Base-by-base conservation (phyloP, 148 eudicot species). In the Rhododendron ferrugineum region DNA sequence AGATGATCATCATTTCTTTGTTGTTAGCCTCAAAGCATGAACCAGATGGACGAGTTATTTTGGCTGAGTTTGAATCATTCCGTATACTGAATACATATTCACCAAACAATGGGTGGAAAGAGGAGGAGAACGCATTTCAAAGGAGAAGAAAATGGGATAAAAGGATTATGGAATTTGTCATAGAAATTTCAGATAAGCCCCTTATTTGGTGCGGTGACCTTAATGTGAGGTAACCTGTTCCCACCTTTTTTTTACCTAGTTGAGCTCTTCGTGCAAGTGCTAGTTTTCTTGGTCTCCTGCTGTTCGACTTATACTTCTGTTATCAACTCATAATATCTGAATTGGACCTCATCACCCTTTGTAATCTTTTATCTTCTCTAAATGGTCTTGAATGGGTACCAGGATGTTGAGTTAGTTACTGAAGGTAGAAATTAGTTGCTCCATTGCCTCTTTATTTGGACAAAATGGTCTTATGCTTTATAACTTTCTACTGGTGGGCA, bases 131-230 rank as follows among this genome's bases (percentile, higher is more conserved):
- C 79, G 92, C 99, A 85, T 97, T 97, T 87, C 89, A 87, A 86
- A 92, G 99, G 94, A 93, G 99, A 91, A 90, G 99, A 87, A 95
- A 97, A 89, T 97, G 99, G 99, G 99, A 97, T 89, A 94, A 97
- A 88, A 95, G 95, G 90, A 94, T 97, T 82, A 78, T 91, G 82
- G 98, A 95, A 23, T 94, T 97, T 88, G 93, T 97, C 84, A 64
- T 91, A 80, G 89, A 87, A 88, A 89, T 87, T 84, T 93, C 94
- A 85, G 98, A 95, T 88, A 97, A 97, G 87, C 96, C 98, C 81
- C 98, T 97, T 64, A 95, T 97, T 40, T 97, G 99, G 99, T 94
- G 94, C 85, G 99, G 99, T 32, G 99, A 97, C 89, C 93, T 97
- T 88, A 97, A 97, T 90, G 98, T 97, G 64, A 96, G 99, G 99